phyloP scores from a whole-genome alignment of 2,329 filamentous ascomycete genomes.

The Diplocarpon rosae region DNA sequence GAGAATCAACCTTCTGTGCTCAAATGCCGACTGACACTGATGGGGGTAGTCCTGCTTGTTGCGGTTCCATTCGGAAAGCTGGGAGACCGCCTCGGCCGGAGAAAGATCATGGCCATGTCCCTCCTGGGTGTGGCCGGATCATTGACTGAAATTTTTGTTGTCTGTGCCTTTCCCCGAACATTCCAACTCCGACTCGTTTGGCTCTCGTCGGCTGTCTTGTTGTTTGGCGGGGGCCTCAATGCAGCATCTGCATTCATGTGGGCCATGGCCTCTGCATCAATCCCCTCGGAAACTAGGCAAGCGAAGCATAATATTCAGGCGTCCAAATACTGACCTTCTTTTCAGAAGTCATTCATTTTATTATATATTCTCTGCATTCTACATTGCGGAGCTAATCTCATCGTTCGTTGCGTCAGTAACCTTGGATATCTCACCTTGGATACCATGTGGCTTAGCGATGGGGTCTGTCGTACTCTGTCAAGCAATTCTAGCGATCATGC shows the following conservation, averaged over 20 bases:
- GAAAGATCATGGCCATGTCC: conserved; percentile 22
- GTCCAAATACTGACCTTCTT: neutral
- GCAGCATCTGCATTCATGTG: conserved; percentile 25
- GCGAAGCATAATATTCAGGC: conserved; percentile 13
- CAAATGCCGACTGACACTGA: conserved; percentile 2
- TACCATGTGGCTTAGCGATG: conserved; percentile 21
- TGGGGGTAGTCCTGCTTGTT: conserved; percentile 21
- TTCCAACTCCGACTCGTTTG: conserved; percentile 22
- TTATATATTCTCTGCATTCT: conserved; percentile 27
- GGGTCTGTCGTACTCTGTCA: conserved; percentile 16
- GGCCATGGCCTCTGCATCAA: conserved; percentile 24
- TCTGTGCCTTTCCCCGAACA: conserved; percentile 23
- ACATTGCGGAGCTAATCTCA: conserved; percentile 23
- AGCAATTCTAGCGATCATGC: conserved; percentile 18
- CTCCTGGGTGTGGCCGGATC: conserved; percentile 20
- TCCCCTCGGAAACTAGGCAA: conserved; percentile 21
- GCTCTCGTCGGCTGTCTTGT: conserved; percentile 22
- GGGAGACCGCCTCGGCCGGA: conserved; percentile 21
- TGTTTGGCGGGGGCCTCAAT: conserved; percentile 25
- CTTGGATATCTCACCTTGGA: conserved; percentile 25
- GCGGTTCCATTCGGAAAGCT: conserved; percentile 25
- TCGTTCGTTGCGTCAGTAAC: conserved; percentile 23
- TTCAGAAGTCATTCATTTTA: conserved; percentile 24
- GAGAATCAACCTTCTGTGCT: neutral
- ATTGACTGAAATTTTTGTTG: conserved; percentile 19